Conservation (phyloP, 306 rosid species). For the Begonia fuchsioides region DNA sequence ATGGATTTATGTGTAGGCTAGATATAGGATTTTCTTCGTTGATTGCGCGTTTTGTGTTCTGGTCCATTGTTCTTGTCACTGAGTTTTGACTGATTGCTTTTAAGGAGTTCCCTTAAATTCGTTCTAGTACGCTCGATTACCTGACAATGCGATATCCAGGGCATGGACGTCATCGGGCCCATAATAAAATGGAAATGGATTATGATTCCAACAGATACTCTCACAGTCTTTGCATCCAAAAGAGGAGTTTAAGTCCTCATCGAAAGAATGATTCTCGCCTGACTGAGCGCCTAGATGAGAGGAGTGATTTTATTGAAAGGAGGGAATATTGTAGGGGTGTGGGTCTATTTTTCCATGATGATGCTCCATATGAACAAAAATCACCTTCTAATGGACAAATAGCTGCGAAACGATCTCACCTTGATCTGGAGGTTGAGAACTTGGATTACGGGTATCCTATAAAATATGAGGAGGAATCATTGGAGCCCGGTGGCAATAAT, state of each 20-base stretch:
- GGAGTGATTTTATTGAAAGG: constrained; percentile 25
- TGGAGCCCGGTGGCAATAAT: no score
- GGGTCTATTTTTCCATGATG: constrained; percentile 29
- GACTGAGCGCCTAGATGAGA: constrained; percentile 24
- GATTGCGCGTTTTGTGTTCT: background rate
- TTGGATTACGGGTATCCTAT: no score
- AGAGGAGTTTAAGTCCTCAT: constrained; percentile 46
- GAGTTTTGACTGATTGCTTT: constrained; percentile 6
- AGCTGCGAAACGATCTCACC: no score
- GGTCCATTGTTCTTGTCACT: constrained; percentile 2
- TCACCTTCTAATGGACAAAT: no score
- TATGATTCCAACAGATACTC: constrained; percentile 14
- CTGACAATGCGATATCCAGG: constrained; percentile 44
- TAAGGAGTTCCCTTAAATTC: background rate
- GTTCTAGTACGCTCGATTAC: constrained; percentile 11
- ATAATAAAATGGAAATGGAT: constrained; percentile 23
- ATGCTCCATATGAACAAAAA: background rate
- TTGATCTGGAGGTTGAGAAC: no score
- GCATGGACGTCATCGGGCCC: constrained; percentile 34
- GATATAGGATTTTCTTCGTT: constrained; percentile 19
- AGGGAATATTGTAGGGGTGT: constrained; percentile 41
- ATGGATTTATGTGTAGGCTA: constrained; percentile 5
- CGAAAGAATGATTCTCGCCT: constrained; percentile 28
- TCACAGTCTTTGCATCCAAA: constrained; percentile 6
- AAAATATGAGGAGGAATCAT: no score